Evolutionary conservation across 345 rosid genomes (phyloP).

Genomic region (Salix koriyanagi): DNA sequence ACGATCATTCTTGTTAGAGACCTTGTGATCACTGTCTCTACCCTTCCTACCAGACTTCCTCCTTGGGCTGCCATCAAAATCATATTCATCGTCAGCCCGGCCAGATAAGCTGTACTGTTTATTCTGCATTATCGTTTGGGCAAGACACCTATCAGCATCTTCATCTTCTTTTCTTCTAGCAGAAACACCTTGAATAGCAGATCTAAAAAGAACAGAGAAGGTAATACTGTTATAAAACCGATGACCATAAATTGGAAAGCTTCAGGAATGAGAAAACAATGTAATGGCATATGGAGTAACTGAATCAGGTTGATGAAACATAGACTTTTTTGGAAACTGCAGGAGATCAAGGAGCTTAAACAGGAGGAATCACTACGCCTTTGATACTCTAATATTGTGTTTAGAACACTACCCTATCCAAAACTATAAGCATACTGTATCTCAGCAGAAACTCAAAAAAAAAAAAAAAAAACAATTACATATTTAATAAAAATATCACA

Average conservation of each 20-base stretch:
- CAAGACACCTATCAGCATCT: constrained; percentile 71
- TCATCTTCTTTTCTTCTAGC: constrained; percentile 48
- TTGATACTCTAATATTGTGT: not conserved
- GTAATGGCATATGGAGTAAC: not conserved
- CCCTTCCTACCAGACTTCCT: constrained; percentile 49
- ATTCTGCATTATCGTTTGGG: constrained; percentile 64
- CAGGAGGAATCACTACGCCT: not conserved
- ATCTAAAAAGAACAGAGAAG: constrained; percentile 25
- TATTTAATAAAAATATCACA: not conserved
- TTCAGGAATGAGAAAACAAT: not conserved
- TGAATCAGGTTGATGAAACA: not conserved
- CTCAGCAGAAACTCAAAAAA: not conserved
- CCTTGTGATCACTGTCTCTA: constrained; percentile 29
- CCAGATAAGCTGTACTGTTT: constrained; percentile 63
- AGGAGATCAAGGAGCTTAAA: not conserved
- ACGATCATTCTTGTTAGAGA: constrained; percentile 36
- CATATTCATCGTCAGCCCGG: constrained; percentile 88
- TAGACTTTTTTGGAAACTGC: not conserved
- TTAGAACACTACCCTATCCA: not conserved
- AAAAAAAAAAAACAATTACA: not conserved
- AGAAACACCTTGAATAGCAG: constrained; percentile 41
- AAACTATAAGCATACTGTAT: not conserved
- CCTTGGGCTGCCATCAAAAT: constrained; percentile 72
- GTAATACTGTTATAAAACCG: not conserved
- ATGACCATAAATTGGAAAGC: not conserved